phyloP scores from a whole-genome alignment of 805 yeast species.

The Candida incommunis region DNA sequence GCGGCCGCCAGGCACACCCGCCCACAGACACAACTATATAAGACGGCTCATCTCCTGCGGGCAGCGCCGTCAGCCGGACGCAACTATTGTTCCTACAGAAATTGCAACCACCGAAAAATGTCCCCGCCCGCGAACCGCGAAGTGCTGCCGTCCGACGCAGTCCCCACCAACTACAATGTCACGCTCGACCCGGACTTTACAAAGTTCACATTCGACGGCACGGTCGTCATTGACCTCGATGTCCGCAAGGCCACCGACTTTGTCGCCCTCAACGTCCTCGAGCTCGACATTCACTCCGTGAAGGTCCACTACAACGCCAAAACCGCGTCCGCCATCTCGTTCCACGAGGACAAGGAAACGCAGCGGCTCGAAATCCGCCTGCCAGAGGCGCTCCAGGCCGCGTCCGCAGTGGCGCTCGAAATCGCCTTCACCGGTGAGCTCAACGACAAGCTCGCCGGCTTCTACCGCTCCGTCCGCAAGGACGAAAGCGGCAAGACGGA shows the following conservation, averaged over 20 bases:
- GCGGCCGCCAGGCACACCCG: no score
- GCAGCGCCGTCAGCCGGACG: no score
- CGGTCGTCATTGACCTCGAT: slow-evolving; percentile 29
- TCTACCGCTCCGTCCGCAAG: slow-evolving; percentile 49
- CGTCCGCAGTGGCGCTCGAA: slow-evolving; percentile 39
- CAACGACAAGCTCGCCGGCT: slow-evolving; percentile 61
- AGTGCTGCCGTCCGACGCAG: slow-evolving; percentile 48
- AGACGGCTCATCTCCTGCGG: not conserved
- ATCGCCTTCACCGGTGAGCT: slow-evolving; percentile 42
- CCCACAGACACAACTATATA: not conserved
- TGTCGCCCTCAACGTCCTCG: slow-evolving; percentile 46
- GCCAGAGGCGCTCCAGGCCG: slow-evolving; percentile 22
- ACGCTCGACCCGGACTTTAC: slow-evolving; percentile 46
- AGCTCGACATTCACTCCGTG: slow-evolving; percentile 42
- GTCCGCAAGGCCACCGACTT: slow-evolving; percentile 29
- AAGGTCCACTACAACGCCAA: slow-evolving; percentile 22
- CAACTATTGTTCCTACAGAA: not conserved
- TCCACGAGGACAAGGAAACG: slow-evolving; percentile 31
- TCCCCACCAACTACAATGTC: slow-evolving; percentile 63
- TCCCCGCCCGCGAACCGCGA: slow-evolving; percentile 4
- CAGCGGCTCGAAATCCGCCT: slow-evolving; percentile 56
- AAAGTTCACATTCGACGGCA: slow-evolving; percentile 23
- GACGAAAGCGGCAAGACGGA: slow-evolving; percentile 38
- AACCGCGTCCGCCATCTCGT: slow-evolving; percentile 17
- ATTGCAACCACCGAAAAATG: not conserved